These are phyloP conservation scores for Serendipita vermifera DNA, from an alignment of 768 basidiomycete species.

Conservation along the genomic window DNA sequence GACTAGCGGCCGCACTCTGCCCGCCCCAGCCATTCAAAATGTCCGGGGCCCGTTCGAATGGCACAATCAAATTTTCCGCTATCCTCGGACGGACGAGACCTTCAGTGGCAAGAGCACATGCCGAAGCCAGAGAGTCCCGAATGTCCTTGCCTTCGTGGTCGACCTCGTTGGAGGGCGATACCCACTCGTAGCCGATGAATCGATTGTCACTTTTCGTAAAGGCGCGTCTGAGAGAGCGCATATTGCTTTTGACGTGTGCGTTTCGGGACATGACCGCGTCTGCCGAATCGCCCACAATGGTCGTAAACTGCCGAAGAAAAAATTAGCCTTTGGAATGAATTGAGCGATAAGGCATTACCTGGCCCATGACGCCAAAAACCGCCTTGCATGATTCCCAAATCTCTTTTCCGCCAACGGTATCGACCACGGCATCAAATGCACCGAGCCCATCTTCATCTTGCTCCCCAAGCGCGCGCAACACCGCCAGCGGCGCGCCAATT, in stretches of 20 bases:
- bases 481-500: slow-evolving; percentile 25
- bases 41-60: slow-evolving; percentile 5
- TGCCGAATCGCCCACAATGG: slow-evolving; percentile 53
- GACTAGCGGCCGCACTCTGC: neutral
- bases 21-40: neutral
- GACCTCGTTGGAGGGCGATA: slow-evolving; percentile 65
- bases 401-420: slow-evolving; percentile 67
- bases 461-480: slow-evolving; percentile 9
- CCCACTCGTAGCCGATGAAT: slow-evolving; percentile 67
- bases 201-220: slow-evolving; percentile 20
- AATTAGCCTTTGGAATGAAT: slow-evolving; percentile 11
- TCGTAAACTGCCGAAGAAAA: slow-evolving; percentile 48
- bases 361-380: slow-evolving; percentile 36
- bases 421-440: slow-evolving; percentile 66
- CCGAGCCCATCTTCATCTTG: neutral
- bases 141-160: slow-evolving; percentile 75
- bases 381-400: slow-evolving; percentile 62
- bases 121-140: slow-evolving; percentile 34
- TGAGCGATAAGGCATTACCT: slow-evolving; percentile 19
- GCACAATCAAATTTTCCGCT: neutral
- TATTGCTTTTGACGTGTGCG: slow-evolving; percentile 59
- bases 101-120: slow-evolving; percentile 28
- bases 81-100: slow-evolving; percentile 22
- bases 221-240: slow-evolving; percentile 40
- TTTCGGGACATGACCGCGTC: slow-evolving; percentile 54